Evolutionary conservation across 805 yeast genomes (phyloP).

Genomic region (Teunomyces barrocoloradensis): DNA sequence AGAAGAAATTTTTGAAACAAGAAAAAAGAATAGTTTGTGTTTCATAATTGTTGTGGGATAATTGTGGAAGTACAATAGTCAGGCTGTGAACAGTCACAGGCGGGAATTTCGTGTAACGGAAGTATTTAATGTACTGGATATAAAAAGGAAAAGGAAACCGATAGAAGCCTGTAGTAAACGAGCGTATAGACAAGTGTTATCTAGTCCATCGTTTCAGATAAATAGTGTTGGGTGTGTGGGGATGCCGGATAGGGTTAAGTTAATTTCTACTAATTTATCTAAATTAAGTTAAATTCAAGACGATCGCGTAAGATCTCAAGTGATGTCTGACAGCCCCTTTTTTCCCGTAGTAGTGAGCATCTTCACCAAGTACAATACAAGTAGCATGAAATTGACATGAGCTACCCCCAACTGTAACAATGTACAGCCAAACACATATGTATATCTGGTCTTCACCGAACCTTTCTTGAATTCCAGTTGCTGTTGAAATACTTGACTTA

Average conservation of each 20-base stretch:
- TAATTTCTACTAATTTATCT: not conserved
- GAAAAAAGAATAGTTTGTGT: not conserved
- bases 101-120: too few relatives aligned
- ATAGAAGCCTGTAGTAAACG: not conserved
- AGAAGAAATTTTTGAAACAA: not conserved
- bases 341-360: not conserved
- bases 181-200: not conserved
- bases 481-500: not conserved
- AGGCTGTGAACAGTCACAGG: too few relatives aligned
- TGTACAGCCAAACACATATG: not conserved
- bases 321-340: not conserved
- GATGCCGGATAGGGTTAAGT: not conserved
- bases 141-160: not conserved
- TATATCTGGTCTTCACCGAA: not conserved
- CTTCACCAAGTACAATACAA: not conserved
- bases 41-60: not conserved
- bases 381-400: too few relatives aligned
- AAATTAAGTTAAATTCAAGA: not conserved
- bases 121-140: not conserved
- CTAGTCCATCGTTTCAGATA: too few relatives aligned
- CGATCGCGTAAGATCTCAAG: not conserved
- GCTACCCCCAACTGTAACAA: not conserved
- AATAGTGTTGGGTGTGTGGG: too few relatives aligned
- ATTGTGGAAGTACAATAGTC: not conserved
- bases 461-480: not conserved